Evolutionary conservation across 257 asterid species (phyloP).

Genomic region (Pogostemon cablin): DNA sequence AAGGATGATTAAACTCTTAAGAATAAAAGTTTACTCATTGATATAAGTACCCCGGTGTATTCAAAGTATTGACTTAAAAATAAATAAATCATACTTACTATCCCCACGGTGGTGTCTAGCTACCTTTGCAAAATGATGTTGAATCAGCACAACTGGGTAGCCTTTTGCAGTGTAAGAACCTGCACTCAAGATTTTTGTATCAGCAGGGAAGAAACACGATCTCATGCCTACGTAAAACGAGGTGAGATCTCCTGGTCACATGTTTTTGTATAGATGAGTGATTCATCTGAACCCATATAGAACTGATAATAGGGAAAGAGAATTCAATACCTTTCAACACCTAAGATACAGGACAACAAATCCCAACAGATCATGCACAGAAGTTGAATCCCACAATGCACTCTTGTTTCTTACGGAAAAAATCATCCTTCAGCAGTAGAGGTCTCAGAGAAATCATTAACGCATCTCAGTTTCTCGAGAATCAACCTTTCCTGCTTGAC

Average conservation of each 20-base stretch:
- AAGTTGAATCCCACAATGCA: neutral
- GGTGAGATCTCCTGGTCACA: too few relatives aligned
- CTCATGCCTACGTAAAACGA: too few relatives aligned
- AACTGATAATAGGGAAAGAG: neutral
- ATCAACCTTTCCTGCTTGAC: constrained; percentile 84
- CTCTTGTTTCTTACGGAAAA: neutral
- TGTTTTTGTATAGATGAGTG: too few relatives aligned
- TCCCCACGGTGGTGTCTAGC: too few relatives aligned
- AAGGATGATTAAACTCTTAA: too few relatives aligned
- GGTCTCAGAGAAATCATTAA: constrained; percentile 49
- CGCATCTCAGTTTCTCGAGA: constrained; percentile 74
- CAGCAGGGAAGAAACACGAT: too few relatives aligned
- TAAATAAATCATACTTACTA: too few relatives aligned
- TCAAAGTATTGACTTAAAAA: too few relatives aligned
- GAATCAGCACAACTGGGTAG: neutral
- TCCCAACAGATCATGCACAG: neutral
- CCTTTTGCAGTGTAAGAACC: neutral
- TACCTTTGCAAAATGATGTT: neutral
- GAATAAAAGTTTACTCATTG: too few relatives aligned
- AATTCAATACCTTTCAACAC: constrained; percentile 6
- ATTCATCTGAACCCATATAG: too few relatives aligned
- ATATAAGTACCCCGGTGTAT: too few relatives aligned
- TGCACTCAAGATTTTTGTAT: neutral
- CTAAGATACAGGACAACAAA: neutral
- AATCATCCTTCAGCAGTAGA: constrained; percentile 34